Evolutionary conservation across 192 early-diverging fungal species (phyloP).

Genomic region (Coemansia sp.): DNA sequence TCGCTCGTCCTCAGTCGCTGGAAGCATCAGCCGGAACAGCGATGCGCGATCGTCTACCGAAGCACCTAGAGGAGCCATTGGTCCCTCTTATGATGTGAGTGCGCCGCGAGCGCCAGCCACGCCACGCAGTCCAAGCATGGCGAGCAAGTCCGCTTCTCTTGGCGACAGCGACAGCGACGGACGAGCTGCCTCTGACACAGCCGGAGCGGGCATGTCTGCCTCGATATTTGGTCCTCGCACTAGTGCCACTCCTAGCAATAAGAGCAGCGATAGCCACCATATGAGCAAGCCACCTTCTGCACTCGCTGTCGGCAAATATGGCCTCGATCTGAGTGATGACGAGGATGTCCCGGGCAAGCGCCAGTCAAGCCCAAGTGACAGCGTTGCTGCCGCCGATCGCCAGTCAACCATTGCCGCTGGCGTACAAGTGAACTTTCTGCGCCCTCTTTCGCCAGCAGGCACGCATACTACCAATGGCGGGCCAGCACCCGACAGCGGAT

Average conservation of each 20-base stretch:
- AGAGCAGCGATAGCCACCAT: background rate
- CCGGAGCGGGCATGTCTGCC: background rate
- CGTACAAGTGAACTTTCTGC: slow-evolving; percentile 24
- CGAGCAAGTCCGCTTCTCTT: background rate
- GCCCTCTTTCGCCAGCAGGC: background rate
- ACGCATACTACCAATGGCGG: background rate
- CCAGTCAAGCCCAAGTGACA: background rate
- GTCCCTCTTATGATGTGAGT: background rate
- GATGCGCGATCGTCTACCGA: slow-evolving; percentile 1
- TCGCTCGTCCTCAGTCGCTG: slow-evolving; percentile 35
- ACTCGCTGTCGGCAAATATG: slow-evolving; percentile 6
- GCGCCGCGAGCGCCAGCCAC: background rate
- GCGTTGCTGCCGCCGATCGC: slow-evolving; percentile 1
- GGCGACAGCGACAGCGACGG: background rate
- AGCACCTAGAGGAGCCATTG: background rate
- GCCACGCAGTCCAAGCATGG: background rate
- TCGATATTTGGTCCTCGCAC: background rate
- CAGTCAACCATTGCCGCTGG: slow-evolving; percentile 33
- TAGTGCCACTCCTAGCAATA: background rate
- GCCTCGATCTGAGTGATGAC: slow-evolving; percentile 12
- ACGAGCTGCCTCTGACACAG: background rate
- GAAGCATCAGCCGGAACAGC: slow-evolving; percentile 2
- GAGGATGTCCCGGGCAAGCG: background rate
- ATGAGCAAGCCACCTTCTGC: background rate
- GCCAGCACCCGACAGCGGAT: slow-evolving; percentile 4